phyloP scores from a whole-genome alignment of 1,284 basidiomycete genomes.

The Paramarasmius palmivorus region DNA sequence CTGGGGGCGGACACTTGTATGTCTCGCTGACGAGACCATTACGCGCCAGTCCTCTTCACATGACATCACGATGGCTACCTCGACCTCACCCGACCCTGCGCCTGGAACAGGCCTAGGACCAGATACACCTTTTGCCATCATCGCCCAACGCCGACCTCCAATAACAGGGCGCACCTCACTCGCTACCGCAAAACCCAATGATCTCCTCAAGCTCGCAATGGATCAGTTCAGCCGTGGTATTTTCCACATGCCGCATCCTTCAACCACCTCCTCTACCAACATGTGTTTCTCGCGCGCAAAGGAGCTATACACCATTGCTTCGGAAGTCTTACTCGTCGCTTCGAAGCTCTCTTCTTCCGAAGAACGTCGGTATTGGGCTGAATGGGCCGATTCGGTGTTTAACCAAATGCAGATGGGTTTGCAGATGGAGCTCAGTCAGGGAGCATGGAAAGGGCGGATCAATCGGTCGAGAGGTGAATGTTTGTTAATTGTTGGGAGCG shows the following conservation, averaged over 20 bases:
- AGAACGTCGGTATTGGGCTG: constrained; percentile 55
- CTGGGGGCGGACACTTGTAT: constrained; percentile 64
- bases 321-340: constrained; percentile 58
- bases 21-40: constrained; percentile 52
- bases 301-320: constrained; percentile 60
- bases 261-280: constrained; percentile 13
- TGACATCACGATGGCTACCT: no score
- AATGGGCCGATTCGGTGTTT: constrained; percentile 60
- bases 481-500: constrained; percentile 53
- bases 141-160: constrained; percentile 51
- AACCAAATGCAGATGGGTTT: constrained; percentile 64
- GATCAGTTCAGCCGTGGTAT: constrained; percentile 69
- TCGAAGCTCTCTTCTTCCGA: constrained; percentile 48
- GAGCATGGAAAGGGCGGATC: constrained; percentile 44
- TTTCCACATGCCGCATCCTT: constrained; percentile 63
- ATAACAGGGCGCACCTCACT: constrained; percentile 52
- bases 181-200: constrained; percentile 42
- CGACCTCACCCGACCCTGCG: no score
- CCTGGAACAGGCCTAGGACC: constrained; percentile 51
- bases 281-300: constrained; percentile 51
- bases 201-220: constrained; percentile 58
- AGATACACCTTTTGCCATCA: constrained; percentile 54
- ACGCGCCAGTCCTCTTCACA: constrained; percentile 17
- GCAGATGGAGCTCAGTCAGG: no score
- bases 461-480: constrained; percentile 51